phyloP scores from a whole-genome alignment of 805 yeast genomes.

The Zygosaccharomyces rouxii region DNA sequence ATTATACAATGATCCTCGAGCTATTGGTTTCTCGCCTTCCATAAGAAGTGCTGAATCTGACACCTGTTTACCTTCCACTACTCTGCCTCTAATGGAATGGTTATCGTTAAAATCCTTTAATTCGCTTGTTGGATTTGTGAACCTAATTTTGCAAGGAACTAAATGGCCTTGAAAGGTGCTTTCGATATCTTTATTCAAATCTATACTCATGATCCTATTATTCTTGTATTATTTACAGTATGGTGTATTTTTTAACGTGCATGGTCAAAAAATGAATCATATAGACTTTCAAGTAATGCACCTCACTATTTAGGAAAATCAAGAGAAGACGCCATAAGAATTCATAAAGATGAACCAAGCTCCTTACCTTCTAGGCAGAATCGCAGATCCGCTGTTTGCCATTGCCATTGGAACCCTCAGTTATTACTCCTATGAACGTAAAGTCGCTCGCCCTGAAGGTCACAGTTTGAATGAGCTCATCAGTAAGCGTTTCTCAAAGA shows the following conservation, averaged over 20 bases:
- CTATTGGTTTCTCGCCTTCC: slow-evolving; percentile 2
- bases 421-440: slow-evolving; percentile 57
- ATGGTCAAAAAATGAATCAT: background rate
- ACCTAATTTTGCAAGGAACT: slow-evolving; percentile 24
- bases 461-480: slow-evolving; percentile 55
- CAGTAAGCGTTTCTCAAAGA: slow-evolving; percentile 24
- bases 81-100: slow-evolving; percentile 4
- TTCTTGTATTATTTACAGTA: background rate
- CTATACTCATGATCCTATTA: background rate
- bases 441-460: slow-evolving; percentile 55
- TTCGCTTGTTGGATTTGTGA: slow-evolving; percentile 20
- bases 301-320: background rate
- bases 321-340: background rate
- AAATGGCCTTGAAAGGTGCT: slow-evolving; percentile 11
- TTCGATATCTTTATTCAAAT: slow-evolving; percentile 10
- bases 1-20: slow-evolving; percentile 20
- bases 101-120: slow-evolving; percentile 6
- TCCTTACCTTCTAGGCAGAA: slow-evolving; percentile 31
- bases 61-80: slow-evolving; percentile 1
- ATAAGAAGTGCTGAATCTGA: slow-evolving; percentile 5
- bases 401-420: slow-evolving; percentile 57
- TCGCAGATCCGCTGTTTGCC: slow-evolving; percentile 63
- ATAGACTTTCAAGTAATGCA: background rate
- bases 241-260: background rate
- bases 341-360: slow-evolving; percentile 8